These are phyloP conservation scores for Dryas alaskensis DNA, from an alignment of 306 rosid species.

Conservation along the genomic window DNA sequence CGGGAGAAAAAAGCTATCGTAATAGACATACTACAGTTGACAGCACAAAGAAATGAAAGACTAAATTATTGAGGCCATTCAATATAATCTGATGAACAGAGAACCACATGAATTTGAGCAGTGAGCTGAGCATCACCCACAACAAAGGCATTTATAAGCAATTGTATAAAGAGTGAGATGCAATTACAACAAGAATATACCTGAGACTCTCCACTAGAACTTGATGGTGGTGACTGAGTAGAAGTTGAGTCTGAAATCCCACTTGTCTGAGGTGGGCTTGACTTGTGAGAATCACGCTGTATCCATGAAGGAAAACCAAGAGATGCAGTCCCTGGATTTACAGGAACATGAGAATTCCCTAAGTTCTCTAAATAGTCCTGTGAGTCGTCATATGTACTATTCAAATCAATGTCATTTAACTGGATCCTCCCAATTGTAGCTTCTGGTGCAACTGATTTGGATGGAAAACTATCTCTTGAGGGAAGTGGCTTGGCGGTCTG, in stretches of 20 bases:
- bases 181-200: slow-evolving; percentile 37
- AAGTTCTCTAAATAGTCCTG: slow-evolving; percentile 71
- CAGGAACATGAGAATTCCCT: slow-evolving; percentile 54
- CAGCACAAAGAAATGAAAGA: background rate
- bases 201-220: slow-evolving; percentile 94
- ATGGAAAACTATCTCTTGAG: slow-evolving; percentile 49
- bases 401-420: slow-evolving; percentile 71
- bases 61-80: background rate
- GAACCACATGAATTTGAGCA: slow-evolving; percentile 17
- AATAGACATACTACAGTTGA: background rate
- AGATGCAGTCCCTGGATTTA: slow-evolving; percentile 57
- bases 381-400: slow-evolving; percentile 72
- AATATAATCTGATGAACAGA: slow-evolving; percentile 11
- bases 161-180: slow-evolving; percentile 5
- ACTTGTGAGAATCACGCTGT: slow-evolving; percentile 74
- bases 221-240: slow-evolving; percentile 91
- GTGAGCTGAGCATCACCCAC: slow-evolving; percentile 11
- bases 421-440: slow-evolving; percentile 55
- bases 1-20: background rate
- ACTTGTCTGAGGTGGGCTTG: slow-evolving; percentile 95
- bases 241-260: slow-evolving; percentile 90
- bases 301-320: slow-evolving; percentile 63
- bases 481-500: slow-evolving; percentile 1
- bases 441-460: slow-evolving; percentile 62
- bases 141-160: slow-evolving; percentile 1